Evolutionary conservation across 352 stramenopile species (phyloP).

Genomic region (Phytophthora syringae): DNA sequence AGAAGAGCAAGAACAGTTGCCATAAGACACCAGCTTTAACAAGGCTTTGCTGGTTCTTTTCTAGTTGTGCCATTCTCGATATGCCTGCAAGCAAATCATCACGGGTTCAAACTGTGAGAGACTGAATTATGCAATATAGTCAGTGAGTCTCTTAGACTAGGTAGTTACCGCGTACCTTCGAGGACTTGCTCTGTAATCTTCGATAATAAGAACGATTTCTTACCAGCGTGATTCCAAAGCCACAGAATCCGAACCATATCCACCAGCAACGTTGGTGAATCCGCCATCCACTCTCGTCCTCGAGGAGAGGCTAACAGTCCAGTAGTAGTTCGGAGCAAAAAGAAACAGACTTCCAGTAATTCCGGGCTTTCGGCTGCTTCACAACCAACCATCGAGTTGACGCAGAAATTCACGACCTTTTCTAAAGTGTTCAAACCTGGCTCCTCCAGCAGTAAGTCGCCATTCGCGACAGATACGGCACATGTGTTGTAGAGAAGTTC

Average conservation of each 20-base stretch:
- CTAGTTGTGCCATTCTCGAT: conserved; percentile 62
- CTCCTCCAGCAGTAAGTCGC: conserved; percentile 61
- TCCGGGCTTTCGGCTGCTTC: conserved; percentile 37
- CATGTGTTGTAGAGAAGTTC: conserved; percentile 78
- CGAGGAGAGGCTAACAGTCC: conserved; percentile 59
- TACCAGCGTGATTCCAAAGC: conserved; percentile 67
- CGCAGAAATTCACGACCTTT: conserved; percentile 73
- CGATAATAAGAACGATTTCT: conserved; percentile 56
- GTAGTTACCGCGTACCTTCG: conserved; percentile 71
- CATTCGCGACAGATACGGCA: conserved; percentile 63
- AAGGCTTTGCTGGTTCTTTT: conserved; percentile 66
- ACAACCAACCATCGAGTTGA: conserved; percentile 57
- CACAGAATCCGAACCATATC: conserved; percentile 81
- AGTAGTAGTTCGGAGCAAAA: conserved; percentile 77
- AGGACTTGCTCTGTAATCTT: conserved; percentile 80
- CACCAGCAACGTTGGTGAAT: conserved; percentile 64
- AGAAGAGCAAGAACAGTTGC: conserved; percentile 76
- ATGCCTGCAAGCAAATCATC: conserved; percentile 40
- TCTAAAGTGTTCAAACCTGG: conserved; percentile 57
- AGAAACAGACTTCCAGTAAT: conserved; percentile 61
- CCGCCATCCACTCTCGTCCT: conserved; percentile 67
- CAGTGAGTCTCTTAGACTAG: no score
- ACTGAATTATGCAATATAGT: no score
- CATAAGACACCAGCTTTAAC: conserved; percentile 62
- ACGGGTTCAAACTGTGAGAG: neutral